A percentile compares a stretch with the other conserved stretches of the same genome.
These are phyloP conservation scores for Telfairia occidentalis DNA, from an alignment of 331 rosid species.

Conservation along the genomic window DNA sequence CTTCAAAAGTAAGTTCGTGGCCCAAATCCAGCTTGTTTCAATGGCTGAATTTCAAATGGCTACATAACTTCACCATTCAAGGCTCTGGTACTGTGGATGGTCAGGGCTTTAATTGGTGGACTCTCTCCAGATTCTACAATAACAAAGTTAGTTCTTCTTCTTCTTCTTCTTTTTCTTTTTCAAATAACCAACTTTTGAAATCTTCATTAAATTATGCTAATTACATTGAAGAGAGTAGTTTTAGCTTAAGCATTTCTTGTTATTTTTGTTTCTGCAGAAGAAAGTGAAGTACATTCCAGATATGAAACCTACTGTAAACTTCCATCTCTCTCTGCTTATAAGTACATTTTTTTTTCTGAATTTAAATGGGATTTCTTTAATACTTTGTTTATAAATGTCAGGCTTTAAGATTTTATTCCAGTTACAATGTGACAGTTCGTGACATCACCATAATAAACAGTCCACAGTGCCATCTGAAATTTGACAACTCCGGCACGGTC, in stretches of 20 bases:
- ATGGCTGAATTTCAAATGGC: conserved; percentile 82
- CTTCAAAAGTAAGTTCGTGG: conserved; percentile 58
- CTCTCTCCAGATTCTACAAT: conserved; percentile 18
- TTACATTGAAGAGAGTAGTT: neutral
- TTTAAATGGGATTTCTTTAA: neutral
- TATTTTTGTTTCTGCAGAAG: conserved; percentile 30
- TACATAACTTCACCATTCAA: conserved; percentile 60
- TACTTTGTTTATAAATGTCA: conserved; percentile 14
- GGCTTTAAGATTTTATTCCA: conserved; percentile 85
- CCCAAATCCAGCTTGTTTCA: conserved; percentile 56
- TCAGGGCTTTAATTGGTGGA: conserved; percentile 82
- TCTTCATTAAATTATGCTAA: neutral
- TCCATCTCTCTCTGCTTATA: neutral
- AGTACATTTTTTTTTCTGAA: neutral
- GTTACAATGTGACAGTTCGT: conserved; percentile 43
- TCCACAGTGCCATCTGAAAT: conserved; percentile 83
- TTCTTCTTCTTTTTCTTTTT: no score
- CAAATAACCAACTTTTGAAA: neutral
- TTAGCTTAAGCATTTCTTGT: neutral
- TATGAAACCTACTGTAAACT: conserved; percentile 73
- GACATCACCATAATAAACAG: conserved; percentile 65
- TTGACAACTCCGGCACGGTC: conserved; percentile 59
- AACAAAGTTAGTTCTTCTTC: conserved; percentile 27
- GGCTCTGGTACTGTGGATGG: conserved; percentile 82
- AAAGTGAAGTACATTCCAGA: conserved; percentile 30